Evolutionary conservation across 176 grass and related monocot species (phyloP).

Genomic region (Alopecurus myosuroides): DNA sequence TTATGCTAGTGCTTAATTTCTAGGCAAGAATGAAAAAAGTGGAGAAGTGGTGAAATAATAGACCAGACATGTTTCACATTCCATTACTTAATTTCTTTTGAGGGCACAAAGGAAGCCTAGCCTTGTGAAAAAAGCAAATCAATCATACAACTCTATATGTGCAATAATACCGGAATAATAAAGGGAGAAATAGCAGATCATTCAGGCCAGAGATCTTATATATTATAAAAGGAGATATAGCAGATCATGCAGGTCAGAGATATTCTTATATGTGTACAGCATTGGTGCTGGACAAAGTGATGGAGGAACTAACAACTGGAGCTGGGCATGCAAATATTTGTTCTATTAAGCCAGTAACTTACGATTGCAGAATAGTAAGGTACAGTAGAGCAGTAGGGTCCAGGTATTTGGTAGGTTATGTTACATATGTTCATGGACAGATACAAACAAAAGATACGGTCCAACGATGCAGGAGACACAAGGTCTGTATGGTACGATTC

Average conservation of each 20-base stretch:
- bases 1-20: background rate
- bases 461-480: background rate
- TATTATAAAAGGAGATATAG: background rate
- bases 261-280: background rate
- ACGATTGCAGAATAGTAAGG: background rate
- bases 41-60: background rate
- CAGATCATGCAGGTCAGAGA: background rate
- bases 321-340: background rate
- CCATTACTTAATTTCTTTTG: background rate
- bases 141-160: background rate
- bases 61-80: background rate
- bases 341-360: background rate
- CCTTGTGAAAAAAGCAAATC: background rate
- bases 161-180: background rate
- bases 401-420: background rate
- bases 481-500: background rate
- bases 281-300: background rate
- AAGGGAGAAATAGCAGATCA: background rate
- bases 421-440: background rate
- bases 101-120: background rate
- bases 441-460: background rate
- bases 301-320: background rate
- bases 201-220: background rate
- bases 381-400: background rate
- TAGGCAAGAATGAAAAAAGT: slow-evolving; percentile 7